These are phyloP conservation scores for Pseudozyma hubeiensis DNA, from an alignment of 1,284 basidiomycete genomes.

Conservation along the genomic window DNA sequence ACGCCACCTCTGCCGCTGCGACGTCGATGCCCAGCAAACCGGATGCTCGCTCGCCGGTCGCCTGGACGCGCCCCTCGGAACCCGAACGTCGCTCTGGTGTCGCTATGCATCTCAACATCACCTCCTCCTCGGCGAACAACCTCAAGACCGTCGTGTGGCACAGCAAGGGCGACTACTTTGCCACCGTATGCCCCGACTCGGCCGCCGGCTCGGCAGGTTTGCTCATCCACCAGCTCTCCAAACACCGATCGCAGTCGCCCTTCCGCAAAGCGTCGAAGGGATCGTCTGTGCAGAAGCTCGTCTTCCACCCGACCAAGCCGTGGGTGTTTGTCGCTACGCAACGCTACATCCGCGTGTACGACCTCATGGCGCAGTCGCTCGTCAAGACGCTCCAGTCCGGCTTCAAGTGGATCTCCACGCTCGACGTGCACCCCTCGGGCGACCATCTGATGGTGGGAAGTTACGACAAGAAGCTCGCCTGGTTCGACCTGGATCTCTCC, in stretches of 20 bases:
- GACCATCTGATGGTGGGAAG: conserved; percentile 96
- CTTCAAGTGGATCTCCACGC: conserved; percentile 93
- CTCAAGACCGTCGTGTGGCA: conserved; percentile 92
- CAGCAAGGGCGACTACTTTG: conserved; percentile 92
- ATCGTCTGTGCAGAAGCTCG: conserved; percentile 82
- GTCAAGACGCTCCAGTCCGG: conserved; percentile 92
- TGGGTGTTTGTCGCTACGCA: conserved; percentile 99
- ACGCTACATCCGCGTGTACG: conserved; percentile 94
- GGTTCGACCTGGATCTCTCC: conserved; percentile 97
- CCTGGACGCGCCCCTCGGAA: conserved; percentile 72
- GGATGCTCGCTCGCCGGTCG: conserved; percentile 68
- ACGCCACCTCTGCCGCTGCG: conserved; percentile 55
- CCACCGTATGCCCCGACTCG: conserved; percentile 76
- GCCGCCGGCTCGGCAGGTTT: conserved; percentile 79
- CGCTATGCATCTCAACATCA: conserved; percentile 64
- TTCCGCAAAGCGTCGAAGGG: conserved; percentile 91
- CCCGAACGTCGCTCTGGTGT: conserved; percentile 72
- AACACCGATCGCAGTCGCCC: conserved; percentile 94
- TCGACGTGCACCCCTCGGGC: conserved; percentile 87
- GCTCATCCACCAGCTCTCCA: conserved; percentile 93
- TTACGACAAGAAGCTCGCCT: conserved; percentile 96
- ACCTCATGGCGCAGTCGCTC: conserved; percentile 90
- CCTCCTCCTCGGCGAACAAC: conserved; percentile 74
- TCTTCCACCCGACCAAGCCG: conserved; percentile 94
- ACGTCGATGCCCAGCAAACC: conserved; percentile 43